These are phyloP conservation scores for Zoysia matrella DNA, from an alignment of 202 grass and related monocot genomes.

Conservation along the genomic window DNA sequence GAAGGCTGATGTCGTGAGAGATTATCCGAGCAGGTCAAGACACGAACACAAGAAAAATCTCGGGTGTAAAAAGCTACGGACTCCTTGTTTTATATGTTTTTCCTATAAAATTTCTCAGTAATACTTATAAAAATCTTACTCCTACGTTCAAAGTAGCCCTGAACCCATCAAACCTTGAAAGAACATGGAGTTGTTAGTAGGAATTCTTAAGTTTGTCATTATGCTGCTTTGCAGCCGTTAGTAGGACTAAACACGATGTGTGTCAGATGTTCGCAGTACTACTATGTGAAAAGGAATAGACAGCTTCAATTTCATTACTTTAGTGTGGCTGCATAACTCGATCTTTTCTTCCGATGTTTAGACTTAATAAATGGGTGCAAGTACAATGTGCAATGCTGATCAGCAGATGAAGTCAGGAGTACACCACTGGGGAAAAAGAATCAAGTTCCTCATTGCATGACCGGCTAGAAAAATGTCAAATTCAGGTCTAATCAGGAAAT, in stretches of 20 bases:
- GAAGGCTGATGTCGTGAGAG: slow-evolving; percentile 22
- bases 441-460: background rate
- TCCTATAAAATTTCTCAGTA: too few relatives aligned
- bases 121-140: too few relatives aligned
- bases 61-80: background rate
- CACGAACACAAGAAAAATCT: background rate
- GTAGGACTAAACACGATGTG: background rate
- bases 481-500: background rate
- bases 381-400: slow-evolving; percentile 34
- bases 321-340: background rate
- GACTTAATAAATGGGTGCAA: background rate
- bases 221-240: slow-evolving; percentile 41
- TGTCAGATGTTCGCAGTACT: slow-evolving; percentile 20
- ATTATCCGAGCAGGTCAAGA: slow-evolving; percentile 40
- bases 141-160: too few relatives aligned
- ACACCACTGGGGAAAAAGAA: too few relatives aligned
- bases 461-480: background rate
- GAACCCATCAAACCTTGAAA: slow-evolving; percentile 25
- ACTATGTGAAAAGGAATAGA: too few relatives aligned
- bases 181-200: background rate
- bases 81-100: too few relatives aligned
- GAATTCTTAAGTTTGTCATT: slow-evolving; percentile 37
- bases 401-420: slow-evolving; percentile 13
- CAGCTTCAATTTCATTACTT: background rate
- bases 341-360: background rate